These are phyloP conservation scores for Hibiscus syriacus DNA, from an alignment of 345 rosid genomes.

Conservation along the genomic window DNA sequence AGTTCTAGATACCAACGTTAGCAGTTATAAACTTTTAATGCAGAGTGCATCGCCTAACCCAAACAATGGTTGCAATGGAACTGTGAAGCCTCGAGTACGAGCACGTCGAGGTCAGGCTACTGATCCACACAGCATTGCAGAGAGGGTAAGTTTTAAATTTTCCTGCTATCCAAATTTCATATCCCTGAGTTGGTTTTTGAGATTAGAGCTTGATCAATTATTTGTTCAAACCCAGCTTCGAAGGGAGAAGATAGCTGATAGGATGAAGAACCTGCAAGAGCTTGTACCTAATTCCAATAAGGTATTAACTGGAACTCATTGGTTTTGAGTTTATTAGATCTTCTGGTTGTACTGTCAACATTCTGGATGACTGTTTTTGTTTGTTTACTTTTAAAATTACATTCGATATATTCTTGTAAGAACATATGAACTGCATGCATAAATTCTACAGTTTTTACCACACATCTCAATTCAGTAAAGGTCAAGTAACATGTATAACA, in stretches of 20 bases:
- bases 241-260: constrained; percentile 58
- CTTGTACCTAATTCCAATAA: constrained; percentile 56
- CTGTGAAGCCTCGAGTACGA: constrained; percentile 40
- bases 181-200: not conserved
- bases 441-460: not conserved
- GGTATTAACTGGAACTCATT: constrained; percentile 20
- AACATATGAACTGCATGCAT: not conserved
- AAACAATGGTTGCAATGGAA: constrained; percentile 19
- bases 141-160: constrained; percentile 27
- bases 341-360: not conserved
- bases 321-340: not conserved
- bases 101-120: constrained; percentile 25
- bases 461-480: not conserved
- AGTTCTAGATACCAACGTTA: not conserved
- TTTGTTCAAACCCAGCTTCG: constrained; percentile 34
- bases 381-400: not conserved
- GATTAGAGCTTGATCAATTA: not conserved
- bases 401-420: not conserved
- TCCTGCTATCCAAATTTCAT: constrained; percentile 2
- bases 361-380: not conserved
- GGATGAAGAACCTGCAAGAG: constrained; percentile 58
- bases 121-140: too few species aligned
- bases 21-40: not conserved
- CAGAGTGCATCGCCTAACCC: constrained; percentile 25
- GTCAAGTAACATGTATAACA: too few species aligned